These are phyloP conservation scores for Gomphus bonarii DNA, from an alignment of 1,284 basidiomycete genomes.

Conservation along the genomic window DNA sequence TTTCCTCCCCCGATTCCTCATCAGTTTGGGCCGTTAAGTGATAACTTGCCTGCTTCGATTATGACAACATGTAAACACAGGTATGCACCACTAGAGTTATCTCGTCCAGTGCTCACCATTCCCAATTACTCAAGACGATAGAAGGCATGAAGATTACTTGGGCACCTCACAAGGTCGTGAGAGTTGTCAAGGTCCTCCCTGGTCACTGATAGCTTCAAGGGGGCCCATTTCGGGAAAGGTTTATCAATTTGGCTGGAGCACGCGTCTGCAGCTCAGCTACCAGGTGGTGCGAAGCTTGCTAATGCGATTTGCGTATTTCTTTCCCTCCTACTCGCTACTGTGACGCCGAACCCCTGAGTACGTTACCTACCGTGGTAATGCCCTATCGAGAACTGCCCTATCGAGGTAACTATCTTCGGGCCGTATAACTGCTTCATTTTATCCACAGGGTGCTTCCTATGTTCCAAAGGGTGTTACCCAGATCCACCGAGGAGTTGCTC, in stretches of 20 bases:
- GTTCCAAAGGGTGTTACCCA: too few relatives aligned
- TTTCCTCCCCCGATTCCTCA: background rate
- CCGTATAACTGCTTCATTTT: too few relatives aligned
- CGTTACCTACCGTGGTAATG: background rate
- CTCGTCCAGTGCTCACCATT: background rate
- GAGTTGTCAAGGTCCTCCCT: background rate
- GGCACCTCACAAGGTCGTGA: too few relatives aligned
- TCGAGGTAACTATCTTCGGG: too few relatives aligned
- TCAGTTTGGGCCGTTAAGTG: background rate
- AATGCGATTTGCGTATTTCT: background rate
- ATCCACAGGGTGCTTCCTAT: too few relatives aligned
- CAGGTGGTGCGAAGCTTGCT: background rate
- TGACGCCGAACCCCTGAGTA: background rate
- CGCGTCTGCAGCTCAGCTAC: background rate
- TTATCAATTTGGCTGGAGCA: background rate
- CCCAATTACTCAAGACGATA: background rate
- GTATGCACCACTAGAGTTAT: background rate
- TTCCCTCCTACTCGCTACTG: background rate
- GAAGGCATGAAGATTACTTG: background rate
- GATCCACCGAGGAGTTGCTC: too few relatives aligned
- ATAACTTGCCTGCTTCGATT: background rate
- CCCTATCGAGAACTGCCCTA: background rate
- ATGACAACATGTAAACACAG: background rate
- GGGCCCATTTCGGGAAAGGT: background rate
- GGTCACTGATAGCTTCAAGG: background rate